Conservation (phyloP, 805 yeast genomes). For the Lipomyces mesembrius region DNA sequence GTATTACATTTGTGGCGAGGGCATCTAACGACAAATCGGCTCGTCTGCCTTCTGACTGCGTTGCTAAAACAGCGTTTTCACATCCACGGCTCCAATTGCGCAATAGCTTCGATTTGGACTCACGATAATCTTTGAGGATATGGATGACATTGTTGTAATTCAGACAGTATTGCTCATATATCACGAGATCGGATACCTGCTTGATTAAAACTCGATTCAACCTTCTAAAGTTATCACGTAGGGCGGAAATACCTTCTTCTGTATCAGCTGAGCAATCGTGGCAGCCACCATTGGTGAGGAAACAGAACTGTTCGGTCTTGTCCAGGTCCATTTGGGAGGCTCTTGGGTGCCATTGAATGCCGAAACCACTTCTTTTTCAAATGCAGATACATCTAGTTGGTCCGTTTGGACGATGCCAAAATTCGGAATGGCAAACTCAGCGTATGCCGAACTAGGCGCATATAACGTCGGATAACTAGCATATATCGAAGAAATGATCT, state of each 20-base stretch:
- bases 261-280: constrained; percentile 23
- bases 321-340: constrained; percentile 17
- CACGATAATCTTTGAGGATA: constrained; percentile 22
- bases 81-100: constrained; percentile 33
- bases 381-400: constrained; percentile 16
- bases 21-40: constrained; percentile 28
- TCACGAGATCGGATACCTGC: constrained; percentile 28
- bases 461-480: constrained; percentile 30
- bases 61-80: constrained; percentile 22
- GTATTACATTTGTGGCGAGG: constrained; percentile 20
- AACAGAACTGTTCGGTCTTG: constrained; percentile 20
- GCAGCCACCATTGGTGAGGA: constrained; percentile 32
- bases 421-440: constrained; percentile 11
- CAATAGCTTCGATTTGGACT: constrained; percentile 10
- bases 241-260: constrained; percentile 16
- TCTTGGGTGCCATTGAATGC: constrained; percentile 6
- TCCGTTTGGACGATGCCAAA: constrained; percentile 10
- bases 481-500: constrained; percentile 18
- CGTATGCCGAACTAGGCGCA: constrained; percentile 23
- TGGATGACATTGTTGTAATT: constrained; percentile 30
- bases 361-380: constrained; percentile 23
- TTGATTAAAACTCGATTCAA: neutral
- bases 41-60: constrained; percentile 18
- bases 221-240: neutral
- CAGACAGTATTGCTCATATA: constrained; percentile 31